phyloP scores from a whole-genome alignment of 148 eudicot species.

The Persicaria maculosa region DNA sequence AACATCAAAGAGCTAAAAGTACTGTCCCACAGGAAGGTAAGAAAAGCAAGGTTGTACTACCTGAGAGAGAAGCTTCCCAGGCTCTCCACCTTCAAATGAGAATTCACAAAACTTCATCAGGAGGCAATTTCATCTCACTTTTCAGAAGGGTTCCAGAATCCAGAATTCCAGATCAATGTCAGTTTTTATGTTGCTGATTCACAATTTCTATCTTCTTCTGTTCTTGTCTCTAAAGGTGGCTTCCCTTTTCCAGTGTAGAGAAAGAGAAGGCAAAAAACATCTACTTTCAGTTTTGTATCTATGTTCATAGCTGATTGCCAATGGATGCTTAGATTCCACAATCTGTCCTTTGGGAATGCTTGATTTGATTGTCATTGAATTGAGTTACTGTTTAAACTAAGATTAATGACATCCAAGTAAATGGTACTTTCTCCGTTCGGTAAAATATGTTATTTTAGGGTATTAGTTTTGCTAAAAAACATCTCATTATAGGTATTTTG shows the following conservation, averaged over 20 bases:
- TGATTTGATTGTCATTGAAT: neutral
- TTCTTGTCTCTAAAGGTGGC: neutral
- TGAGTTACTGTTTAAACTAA: neutral
- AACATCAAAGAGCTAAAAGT: conserved; percentile 77
- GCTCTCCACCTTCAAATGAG: conserved; percentile 66
- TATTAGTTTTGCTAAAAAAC: too few relatives aligned
- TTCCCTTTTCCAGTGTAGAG: neutral
- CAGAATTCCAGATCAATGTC: conserved; percentile 9
- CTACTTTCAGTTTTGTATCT: conserved; percentile 9
- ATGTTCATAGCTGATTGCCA: conserved; percentile 9
- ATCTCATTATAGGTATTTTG: too few relatives aligned
- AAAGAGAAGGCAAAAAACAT: neutral
- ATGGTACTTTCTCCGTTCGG: too few relatives aligned
- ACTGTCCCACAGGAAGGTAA: conserved; percentile 71
- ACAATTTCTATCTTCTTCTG: neutral
- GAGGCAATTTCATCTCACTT: neutral
- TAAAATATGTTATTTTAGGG: too few relatives aligned
- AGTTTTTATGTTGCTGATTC: neutral
- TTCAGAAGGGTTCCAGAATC: neutral
- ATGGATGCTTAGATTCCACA: neutral
- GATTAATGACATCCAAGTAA: neutral
- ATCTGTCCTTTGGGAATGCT: neutral
- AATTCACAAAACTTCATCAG: neutral
- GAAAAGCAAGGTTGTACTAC: conserved; percentile 85
- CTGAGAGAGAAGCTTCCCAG: conserved; percentile 94